Evolutionary conservation across 768 basidiomycete genomes (phyloP).

Genomic region (Lactifluus subvellereus): DNA sequence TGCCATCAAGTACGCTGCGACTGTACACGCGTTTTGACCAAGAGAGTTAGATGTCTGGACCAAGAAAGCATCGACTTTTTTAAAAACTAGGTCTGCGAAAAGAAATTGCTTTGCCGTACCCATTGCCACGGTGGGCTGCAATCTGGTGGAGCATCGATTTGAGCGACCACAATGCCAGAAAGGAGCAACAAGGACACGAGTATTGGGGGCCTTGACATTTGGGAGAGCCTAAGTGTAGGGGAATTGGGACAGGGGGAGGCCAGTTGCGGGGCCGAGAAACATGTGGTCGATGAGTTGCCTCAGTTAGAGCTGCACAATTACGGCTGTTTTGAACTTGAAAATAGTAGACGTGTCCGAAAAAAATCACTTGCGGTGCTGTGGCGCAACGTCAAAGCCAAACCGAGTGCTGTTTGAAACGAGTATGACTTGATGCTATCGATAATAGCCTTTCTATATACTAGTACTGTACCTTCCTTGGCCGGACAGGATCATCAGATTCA

Average conservation of each 20-base stretch:
- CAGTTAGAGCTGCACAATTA: too few species aligned
- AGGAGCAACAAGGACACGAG: background rate
- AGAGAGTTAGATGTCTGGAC: too few species aligned
- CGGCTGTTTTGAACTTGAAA: too few species aligned
- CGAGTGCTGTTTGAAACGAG: too few species aligned
- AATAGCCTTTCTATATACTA: too few species aligned
- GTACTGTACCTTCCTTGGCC: too few species aligned
- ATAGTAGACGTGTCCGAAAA: too few species aligned
- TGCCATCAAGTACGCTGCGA: slow-evolving; percentile 10
- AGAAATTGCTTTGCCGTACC: background rate
- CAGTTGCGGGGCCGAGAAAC: background rate
- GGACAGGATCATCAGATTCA: too few species aligned
- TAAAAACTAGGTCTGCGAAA: too few species aligned
- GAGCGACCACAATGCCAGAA: background rate
- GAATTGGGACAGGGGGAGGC: background rate
- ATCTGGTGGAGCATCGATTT: slow-evolving; percentile 8
- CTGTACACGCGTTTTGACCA: slow-evolving; percentile 8
- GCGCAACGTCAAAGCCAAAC: too few species aligned
- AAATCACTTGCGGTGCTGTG: too few species aligned
- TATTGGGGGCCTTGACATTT: background rate
- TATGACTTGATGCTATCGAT: too few species aligned
- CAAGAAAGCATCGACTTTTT: background rate
- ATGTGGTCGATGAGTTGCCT: background rate
- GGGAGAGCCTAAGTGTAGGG: background rate
- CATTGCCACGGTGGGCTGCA: background rate